Percentiles rank a stretch among this genome's conserved stretches.
phyloP scores from a whole-genome alignment of 2,329 filamentous ascomycete species.

The Fusarium graminum region DNA sequence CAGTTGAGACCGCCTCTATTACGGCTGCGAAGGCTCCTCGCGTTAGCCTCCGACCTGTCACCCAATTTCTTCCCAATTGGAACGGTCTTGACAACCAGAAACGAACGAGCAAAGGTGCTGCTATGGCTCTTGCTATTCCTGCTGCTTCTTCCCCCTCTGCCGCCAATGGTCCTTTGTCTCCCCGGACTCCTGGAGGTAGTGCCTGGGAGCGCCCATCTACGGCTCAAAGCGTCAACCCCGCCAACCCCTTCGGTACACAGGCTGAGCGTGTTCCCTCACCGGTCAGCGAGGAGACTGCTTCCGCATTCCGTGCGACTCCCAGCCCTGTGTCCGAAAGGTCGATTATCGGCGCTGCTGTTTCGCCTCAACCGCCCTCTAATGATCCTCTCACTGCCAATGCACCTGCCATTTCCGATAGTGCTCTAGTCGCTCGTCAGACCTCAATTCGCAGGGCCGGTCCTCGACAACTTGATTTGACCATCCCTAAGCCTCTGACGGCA shows the following conservation, averaged over 20 bases:
- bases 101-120: slow-evolving; percentile 63
- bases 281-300: slow-evolving; percentile 53
- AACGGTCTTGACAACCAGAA: slow-evolving; percentile 64
- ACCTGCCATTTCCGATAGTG: slow-evolving; percentile 53
- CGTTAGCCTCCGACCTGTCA: slow-evolving; percentile 86
- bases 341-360: slow-evolving; percentile 40
- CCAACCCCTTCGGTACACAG: slow-evolving; percentile 79
- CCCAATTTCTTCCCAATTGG: slow-evolving; percentile 80
- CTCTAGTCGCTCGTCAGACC: slow-evolving; percentile 63
- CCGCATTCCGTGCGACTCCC: slow-evolving; percentile 46
- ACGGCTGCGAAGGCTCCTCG: slow-evolving; percentile 74
- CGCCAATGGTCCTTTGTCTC: slow-evolving; percentile 38
- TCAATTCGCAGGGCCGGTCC: slow-evolving; percentile 68
- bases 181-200: slow-evolving; percentile 52
- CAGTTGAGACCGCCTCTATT: slow-evolving; percentile 29
- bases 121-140: slow-evolving; percentile 55
- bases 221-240: slow-evolving; percentile 63
- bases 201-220: slow-evolving; percentile 64
- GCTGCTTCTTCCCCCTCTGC: slow-evolving; percentile 44
- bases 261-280: slow-evolving; percentile 64
- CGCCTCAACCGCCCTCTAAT: slow-evolving; percentile 47
- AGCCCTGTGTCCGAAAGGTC: slow-evolving; percentile 53
- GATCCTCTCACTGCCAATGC: slow-evolving; percentile 56
- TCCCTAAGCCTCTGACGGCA: slow-evolving; percentile 53
- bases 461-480: slow-evolving; percentile 67